Conservation (phyloP, 495 filamentous ascomycete genomes). For the Tuber melanosporum region DNA sequence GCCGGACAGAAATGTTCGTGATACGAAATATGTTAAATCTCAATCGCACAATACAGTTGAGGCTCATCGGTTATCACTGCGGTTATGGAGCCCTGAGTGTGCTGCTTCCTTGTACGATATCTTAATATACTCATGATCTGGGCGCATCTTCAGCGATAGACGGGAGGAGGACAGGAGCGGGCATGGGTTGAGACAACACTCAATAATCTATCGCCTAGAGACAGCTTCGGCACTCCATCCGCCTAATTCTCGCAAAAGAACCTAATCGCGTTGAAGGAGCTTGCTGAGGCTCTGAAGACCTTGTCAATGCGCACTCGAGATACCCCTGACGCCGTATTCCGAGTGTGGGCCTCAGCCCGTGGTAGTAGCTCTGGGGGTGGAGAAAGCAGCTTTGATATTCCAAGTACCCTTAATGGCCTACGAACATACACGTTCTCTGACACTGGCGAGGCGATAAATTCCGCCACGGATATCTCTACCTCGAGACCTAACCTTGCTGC, state of each 20-base stretch:
- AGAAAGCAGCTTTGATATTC: slow-evolving; percentile 56
- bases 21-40: too few species aligned
- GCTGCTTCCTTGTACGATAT: slow-evolving; percentile 47
- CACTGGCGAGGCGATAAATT: slow-evolving; percentile 44
- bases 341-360: slow-evolving; percentile 65
- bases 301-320: slow-evolving; percentile 78
- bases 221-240: slow-evolving; percentile 29
- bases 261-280: slow-evolving; percentile 52
- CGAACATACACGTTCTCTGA: slow-evolving; percentile 55
- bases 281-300: slow-evolving; percentile 72
- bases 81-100: slow-evolving; percentile 84
- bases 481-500: slow-evolving; percentile 46
- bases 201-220: slow-evolving; percentile 28
- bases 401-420: slow-evolving; percentile 9
- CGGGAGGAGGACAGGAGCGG: slow-evolving; percentile 45
- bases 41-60: too few species aligned
- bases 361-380: slow-evolving; percentile 44
- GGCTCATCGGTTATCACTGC: slow-evolving; percentile 52
- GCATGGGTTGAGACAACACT: slow-evolving; percentile 46
- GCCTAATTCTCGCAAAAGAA: slow-evolving; percentile 35
- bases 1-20: too few species aligned
- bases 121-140: slow-evolving; percentile 27
- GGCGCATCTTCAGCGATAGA: slow-evolving; percentile 17
- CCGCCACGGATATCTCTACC: slow-evolving; percentile 47
- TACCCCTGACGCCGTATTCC: slow-evolving; percentile 75